Percentiles rank a stretch among this genome's conserved stretches.
Evolutionary conservation across 2,329 filamentous ascomycete genomes (phyloP).

Genomic region (Fusarium proliferatum): DNA sequence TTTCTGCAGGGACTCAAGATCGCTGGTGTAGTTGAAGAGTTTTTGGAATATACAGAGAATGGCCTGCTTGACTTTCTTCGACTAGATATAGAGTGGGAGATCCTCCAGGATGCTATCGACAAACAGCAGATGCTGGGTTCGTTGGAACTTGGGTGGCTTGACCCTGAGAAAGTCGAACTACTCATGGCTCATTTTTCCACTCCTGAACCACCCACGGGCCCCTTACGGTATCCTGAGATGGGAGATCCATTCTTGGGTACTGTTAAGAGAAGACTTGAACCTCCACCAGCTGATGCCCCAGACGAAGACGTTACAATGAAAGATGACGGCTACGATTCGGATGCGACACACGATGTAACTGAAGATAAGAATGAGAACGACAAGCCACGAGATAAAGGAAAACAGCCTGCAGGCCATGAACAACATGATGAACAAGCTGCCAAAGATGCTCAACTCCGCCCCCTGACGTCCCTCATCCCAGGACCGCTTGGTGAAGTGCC

Average conservation of each 20-base stretch:
- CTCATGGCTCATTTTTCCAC: neutral
- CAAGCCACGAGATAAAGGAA: neutral
- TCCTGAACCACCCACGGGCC: neutral
- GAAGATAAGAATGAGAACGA: neutral
- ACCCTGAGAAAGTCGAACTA: neutral
- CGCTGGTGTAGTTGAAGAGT: neutral
- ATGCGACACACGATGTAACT: neutral
- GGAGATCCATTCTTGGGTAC: slow-evolving; percentile 14
- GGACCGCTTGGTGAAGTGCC: neutral
- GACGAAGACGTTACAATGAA: neutral
- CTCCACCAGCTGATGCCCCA: neutral
- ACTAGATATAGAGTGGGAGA: slow-evolving; percentile 39
- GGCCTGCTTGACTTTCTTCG: slow-evolving; percentile 38
- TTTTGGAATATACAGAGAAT: slow-evolving; percentile 29
- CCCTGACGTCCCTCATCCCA: slow-evolving; percentile 2
- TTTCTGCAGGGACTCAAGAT: slow-evolving; percentile 33
- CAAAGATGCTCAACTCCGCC: neutral
- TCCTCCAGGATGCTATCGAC: slow-evolving; percentile 41
- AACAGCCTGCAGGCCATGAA: neutral
- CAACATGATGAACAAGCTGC: accelerated
- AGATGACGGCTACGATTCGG: neutral
- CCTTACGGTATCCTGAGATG: neutral
- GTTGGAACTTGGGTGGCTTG: slow-evolving; percentile 21
- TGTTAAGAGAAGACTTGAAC: neutral
- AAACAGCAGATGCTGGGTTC: slow-evolving; percentile 15